A percentile compares a stretch with the other conserved stretches of the same genome.
Evolutionary conservation across 257 asterid species (phyloP).

Genomic region (Lavandula angustifolia): DNA sequence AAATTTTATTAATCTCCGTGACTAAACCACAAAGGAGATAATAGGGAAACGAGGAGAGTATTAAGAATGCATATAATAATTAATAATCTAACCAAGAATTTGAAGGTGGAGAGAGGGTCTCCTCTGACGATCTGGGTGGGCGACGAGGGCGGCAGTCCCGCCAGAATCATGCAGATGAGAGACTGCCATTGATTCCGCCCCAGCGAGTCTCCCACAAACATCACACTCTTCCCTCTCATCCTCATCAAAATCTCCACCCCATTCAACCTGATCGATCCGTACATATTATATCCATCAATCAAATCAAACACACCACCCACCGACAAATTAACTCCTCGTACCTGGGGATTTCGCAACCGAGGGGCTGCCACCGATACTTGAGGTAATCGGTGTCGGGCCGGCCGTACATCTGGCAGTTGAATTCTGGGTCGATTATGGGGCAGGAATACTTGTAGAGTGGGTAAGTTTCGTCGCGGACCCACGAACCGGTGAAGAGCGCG

Average conservation of each 20-base stretch:
- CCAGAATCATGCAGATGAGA: constrained; percentile 71
- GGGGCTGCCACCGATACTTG: constrained; percentile 85
- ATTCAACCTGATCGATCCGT: constrained; percentile 39
- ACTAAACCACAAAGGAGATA: too few species aligned
- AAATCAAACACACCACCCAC: neutral
- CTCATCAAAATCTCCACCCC: constrained; percentile 49
- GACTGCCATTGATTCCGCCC: constrained; percentile 96
- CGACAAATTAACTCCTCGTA: constrained; percentile 3
- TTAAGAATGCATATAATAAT: too few species aligned
- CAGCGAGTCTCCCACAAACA: constrained; percentile 96
- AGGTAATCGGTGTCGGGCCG: constrained; percentile 91
- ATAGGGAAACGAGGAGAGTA: too few species aligned
- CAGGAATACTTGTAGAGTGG: constrained; percentile 73
- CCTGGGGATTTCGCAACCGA: constrained; percentile 83
- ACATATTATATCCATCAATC: neutral
- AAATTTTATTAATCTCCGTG: too few species aligned
- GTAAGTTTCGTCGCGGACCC: constrained; percentile 73
- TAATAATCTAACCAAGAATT: constrained; percentile 50
- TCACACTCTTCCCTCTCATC: constrained; percentile 67
- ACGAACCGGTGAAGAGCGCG: constrained; percentile 66
- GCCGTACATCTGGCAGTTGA: constrained; percentile 84
- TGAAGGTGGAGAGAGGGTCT: constrained; percentile 71
- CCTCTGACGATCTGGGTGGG: constrained; percentile 62
- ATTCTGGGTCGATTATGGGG: constrained; percentile 65
- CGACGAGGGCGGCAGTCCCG: constrained; percentile 56